Percentiles rank a stretch among this genome's conserved stretches.
Evolutionary conservation across 2,329 filamentous ascomycete genomes (phyloP).

Genomic region (Nemania sp.): DNA sequence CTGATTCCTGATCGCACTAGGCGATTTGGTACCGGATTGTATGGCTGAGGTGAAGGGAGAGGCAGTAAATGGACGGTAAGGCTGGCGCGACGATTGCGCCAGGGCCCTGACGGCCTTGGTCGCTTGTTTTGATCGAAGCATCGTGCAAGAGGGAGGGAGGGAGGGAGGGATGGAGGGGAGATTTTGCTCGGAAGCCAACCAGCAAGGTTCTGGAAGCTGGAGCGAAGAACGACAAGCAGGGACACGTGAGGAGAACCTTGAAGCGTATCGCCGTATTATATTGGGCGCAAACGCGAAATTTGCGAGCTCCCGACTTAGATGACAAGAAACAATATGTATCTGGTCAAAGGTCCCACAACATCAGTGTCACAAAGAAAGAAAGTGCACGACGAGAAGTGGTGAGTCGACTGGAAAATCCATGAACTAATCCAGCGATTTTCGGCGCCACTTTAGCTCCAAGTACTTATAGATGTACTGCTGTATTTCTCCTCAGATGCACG

Average conservation of each 20-base stretch:
- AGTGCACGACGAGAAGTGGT: conserved; percentile 6
- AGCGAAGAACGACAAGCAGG: conserved; percentile 14
- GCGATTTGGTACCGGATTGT: conserved; percentile 55
- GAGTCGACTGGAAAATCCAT: conserved; percentile 33
- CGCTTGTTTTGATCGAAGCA: conserved; percentile 64
- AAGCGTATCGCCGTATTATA: conserved; percentile 1
- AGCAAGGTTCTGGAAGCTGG: conserved; percentile 21
- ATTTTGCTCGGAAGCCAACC: conserved; percentile 28
- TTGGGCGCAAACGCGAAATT: neutral
- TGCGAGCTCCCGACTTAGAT: neutral
- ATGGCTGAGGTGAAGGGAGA: conserved; percentile 54
- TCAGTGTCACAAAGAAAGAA: conserved; percentile 10
- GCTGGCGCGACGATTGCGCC: conserved; percentile 53
- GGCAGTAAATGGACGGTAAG: conserved; percentile 56
- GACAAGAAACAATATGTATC: neutral
- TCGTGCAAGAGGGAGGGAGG: conserved; percentile 47
- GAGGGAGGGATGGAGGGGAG: conserved; percentile 36
- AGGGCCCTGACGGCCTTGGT: conserved; percentile 61
- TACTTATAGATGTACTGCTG: too few species aligned
- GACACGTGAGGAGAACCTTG: neutral
- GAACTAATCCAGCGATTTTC: conserved; percentile 33
- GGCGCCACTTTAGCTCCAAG: conserved; percentile 27
- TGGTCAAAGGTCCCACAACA: conserved; percentile 17
- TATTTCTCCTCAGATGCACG: conserved; percentile 4
- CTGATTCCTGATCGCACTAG: conserved; percentile 60